phyloP scores from a whole-genome alignment of 805 yeast species.

The Yamadazyma sp. region DNA sequence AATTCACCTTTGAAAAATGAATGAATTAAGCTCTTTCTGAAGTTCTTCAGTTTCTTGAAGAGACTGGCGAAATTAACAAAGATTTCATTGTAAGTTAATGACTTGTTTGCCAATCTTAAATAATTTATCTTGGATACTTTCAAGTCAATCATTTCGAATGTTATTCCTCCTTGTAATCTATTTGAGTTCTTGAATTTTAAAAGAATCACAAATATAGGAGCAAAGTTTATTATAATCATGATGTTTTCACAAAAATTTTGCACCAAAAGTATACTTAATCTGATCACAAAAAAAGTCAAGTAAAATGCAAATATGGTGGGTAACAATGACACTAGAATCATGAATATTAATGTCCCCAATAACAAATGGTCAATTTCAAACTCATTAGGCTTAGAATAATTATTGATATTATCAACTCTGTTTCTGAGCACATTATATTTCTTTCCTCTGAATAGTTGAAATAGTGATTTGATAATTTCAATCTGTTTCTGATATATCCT shows the following conservation, averaged over 20 bases:
- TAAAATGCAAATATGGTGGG: constrained; percentile 92
- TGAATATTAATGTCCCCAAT: constrained; percentile 84
- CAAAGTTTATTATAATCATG: constrained; percentile 69
- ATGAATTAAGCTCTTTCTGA: constrained; percentile 20
- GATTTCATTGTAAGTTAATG: constrained; percentile 36
- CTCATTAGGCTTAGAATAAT: constrained; percentile 20
- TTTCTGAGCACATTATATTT: constrained; percentile 80
- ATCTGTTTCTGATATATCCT: constrained; percentile 76
- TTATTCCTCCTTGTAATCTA: constrained; percentile 54
- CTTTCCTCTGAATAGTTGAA: constrained; percentile 84
- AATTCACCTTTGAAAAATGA: constrained; percentile 27
- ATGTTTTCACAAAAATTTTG: constrained; percentile 55
- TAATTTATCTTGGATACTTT: constrained; percentile 18
- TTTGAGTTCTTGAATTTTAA: constrained; percentile 77
- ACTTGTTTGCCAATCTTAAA: constrained; percentile 31
- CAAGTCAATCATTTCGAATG: constrained; percentile 21
- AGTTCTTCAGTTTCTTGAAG: constrained; percentile 27
- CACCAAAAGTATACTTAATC: constrained; percentile 48
- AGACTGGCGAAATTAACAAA: constrained; percentile 29
- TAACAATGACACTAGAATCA: constrained; percentile 68
- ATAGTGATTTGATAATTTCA: constrained; percentile 64
- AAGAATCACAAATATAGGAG: constrained; percentile 81
- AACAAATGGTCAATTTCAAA: constrained; percentile 77
- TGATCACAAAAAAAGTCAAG: constrained; percentile 59
- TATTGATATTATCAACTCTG: constrained; percentile 77